Conservation (phyloP, 768 basidiomycete species). For the Russula foetens region DNA sequence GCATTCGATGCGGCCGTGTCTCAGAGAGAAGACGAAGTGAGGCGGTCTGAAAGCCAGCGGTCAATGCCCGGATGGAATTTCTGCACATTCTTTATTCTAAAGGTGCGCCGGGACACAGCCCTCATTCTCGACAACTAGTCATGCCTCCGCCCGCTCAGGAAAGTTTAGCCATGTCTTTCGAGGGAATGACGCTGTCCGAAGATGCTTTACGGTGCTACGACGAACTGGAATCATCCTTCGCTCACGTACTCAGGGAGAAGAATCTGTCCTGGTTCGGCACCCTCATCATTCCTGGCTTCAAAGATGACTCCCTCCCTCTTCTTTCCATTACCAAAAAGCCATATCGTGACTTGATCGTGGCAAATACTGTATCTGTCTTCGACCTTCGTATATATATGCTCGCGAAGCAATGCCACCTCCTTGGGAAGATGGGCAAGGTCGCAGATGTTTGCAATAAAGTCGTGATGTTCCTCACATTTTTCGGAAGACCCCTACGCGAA, state of each 20-base stretch:
- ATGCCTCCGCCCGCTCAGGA: conserved; percentile 46
- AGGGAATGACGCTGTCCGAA: conserved; percentile 82
- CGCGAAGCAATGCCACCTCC: conserved; percentile 70
- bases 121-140: background rate
- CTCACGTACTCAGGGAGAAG: conserved; percentile 63
- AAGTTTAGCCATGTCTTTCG: conserved; percentile 86
- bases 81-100: conserved; percentile 92
- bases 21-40: conserved; percentile 84
- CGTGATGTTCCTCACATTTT: conserved; percentile 63
- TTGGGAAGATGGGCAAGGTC: conserved; percentile 60
- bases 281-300: conserved; percentile 57
- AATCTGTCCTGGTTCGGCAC: conserved; percentile 91
- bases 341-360: conserved; percentile 82
- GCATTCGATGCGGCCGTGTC: conserved; percentile 76
- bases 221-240: conserved; percentile 83
- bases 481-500: conserved; percentile 68
- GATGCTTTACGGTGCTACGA: conserved; percentile 86
- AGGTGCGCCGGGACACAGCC: conserved; percentile 44
- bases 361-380: conserved; percentile 87
- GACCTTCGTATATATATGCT: conserved; percentile 91
- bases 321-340: conserved; percentile 75
- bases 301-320: conserved; percentile 76
- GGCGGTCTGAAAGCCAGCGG: conserved; percentile 79
- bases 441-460: conserved; percentile 67
- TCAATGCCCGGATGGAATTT: conserved; percentile 98